Conservation (phyloP, 805 yeast species). For the Kuraishia cidri region DNA sequence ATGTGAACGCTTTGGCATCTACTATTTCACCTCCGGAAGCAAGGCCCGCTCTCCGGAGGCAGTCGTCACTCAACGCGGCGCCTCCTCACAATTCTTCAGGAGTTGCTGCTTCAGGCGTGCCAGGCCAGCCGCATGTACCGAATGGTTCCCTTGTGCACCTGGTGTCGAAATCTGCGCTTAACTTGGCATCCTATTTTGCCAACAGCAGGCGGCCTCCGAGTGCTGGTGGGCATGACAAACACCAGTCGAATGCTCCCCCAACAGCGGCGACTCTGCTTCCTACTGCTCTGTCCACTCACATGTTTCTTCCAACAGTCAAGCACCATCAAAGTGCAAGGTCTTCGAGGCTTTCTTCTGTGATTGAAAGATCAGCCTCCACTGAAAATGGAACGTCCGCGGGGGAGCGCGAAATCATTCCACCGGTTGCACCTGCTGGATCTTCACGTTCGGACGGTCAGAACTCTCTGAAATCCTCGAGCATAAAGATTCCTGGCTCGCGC, state of each 20-base stretch:
- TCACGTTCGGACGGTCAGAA: neutral
- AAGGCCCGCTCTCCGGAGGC: no score
- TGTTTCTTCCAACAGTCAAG: constrained; percentile 43
- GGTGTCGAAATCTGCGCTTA: constrained; percentile 28
- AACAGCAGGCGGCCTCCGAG: constrained; percentile 21
- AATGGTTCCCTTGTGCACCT: constrained; percentile 12
- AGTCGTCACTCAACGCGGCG: no score
- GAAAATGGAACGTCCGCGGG: no score
- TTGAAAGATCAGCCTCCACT: no score
- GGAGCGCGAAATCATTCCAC: neutral
- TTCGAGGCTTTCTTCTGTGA: no score
- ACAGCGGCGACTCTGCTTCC: constrained; percentile 49
- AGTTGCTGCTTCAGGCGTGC: neutral
- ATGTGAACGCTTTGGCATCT: neutral
- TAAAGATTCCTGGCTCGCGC: constrained; percentile 1
- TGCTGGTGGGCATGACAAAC: constrained; percentile 8
- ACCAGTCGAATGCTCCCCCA: constrained; percentile 51
- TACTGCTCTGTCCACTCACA: constrained; percentile 53
- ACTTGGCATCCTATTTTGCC: constrained; percentile 28
- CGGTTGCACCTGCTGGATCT: neutral
- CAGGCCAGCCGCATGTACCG: neutral
- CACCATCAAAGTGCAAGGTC: no score
- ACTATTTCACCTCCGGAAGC: no score
- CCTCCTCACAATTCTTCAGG: no score
- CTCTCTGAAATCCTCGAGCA: neutral